Base-by-base conservation (phyloP, 2,329 filamentous ascomycete genomes). In the Lizonia empirigonia region DNA sequence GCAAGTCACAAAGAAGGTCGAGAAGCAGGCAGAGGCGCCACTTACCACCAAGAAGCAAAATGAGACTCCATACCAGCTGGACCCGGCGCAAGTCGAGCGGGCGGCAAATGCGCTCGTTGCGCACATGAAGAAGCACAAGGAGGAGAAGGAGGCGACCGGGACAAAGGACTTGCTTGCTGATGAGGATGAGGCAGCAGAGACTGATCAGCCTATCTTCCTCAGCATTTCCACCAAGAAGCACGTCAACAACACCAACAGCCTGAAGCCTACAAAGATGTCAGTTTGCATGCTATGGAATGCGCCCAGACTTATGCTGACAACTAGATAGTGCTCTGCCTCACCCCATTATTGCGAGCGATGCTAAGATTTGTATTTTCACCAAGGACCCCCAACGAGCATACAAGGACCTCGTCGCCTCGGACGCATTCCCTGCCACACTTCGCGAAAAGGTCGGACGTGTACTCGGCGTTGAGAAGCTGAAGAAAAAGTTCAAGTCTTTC, bases 401-500 rank as follows among this genome's bases (percentile, higher is more conserved):
- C 82, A 97, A 97, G 80, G 88, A 97, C 74, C 82, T 95, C 36
- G 82, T 97, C 58, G 86, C 85, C 42, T 84, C 87, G 47, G 83
- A 87, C 33, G 82, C 85, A 29, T 82, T 78, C 67, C 78, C 82
- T 20, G 63, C 74, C 1, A 73, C 77, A 13, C 67, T 82, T 10
- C 72, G 76, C 38, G 69, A 74, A 55, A 78, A 77, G 42, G 77
- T 83, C 41, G 72, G 73, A 44, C 77, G 82, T 1, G 81, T 99
- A 36, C 87, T 97, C 65, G 91, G 91, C 64, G 78, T 92, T 60
- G 82, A 82, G 65, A 96, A 97, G 75, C 80, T 99, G 64, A 93
- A 93, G 77, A 82, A 87, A 63, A 93, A 94, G 78, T 97, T 89
- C 82, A 87, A 89, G 79, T 85, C 89, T 55, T 99, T 90, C 76